Base-by-base conservation (phyloP, 495 filamentous ascomycete species). In the Aspergillus homomorphus region DNA sequence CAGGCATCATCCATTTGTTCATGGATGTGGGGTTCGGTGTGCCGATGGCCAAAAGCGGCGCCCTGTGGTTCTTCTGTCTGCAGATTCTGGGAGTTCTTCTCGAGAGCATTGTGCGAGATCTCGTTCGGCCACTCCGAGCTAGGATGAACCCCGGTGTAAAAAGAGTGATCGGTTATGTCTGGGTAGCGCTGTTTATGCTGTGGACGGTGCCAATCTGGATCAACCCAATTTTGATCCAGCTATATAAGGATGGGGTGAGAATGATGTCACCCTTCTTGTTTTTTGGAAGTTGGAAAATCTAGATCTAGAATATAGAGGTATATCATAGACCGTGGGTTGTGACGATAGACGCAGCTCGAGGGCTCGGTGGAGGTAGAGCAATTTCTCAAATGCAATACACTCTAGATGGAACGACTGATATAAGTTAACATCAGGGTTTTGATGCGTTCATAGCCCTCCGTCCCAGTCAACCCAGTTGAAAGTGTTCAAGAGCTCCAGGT, bases 1-100 rank as follows among this genome's bases (percentile, higher is more conserved):
- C 66, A 6, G 66, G 66, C 4, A 19, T 55, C 19, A 46, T 68
- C 23, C 66, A 68, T 46, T 42, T 58, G 14, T 24, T 54, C 1
- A 63, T 63, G 55, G 66, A 68, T 9, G 20, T 65, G 9, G 62
- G 51, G 2, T 68, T 68, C 42, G 60, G 62, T 0, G 59, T 68
- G 2, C 48, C 53, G 0, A 28, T 56, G 4, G 18, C 12, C 0
- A 56, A 60, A 9, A 65, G 51, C 4, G 66, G 66, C 0, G 62
- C 52, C 21, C 6, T 65, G 15, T 59, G 42, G 49, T 68, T 65
- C 50, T 68, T 63, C 19, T 5, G 4, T 3, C 15, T 68, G 12
- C 66, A 68, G 62, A 57, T 58, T 23, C n/a, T 58, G 7, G 66
- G 62, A 0, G 21, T 68, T 4, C 9, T 56, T 0, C 0, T 60